These are phyloP conservation scores for Pichia thaimueangensis DNA, from an alignment of 805 yeast species.

Conservation along the genomic window DNA sequence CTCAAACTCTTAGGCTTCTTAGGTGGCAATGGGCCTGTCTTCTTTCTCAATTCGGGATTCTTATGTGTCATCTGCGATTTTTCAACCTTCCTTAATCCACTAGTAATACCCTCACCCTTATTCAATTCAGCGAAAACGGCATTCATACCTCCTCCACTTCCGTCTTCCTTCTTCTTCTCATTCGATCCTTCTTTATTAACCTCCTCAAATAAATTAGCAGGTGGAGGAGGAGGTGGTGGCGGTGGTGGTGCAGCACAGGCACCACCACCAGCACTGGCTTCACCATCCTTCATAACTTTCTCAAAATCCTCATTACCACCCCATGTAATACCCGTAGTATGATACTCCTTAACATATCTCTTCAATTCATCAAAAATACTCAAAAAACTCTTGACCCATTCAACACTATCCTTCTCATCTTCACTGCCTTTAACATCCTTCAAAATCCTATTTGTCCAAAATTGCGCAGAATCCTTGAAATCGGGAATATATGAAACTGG, in stretches of 20 bases:
- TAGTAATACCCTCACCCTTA: conserved; percentile 77
- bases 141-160: conserved; percentile 45
- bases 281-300: conserved; percentile 35
- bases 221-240: conserved; percentile 77
- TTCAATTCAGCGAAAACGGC: conserved; percentile 92
- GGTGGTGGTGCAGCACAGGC: conserved; percentile 34
- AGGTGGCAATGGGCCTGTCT: conserved; percentile 68
- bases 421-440: conserved; percentile 77
- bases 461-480: conserved; percentile 84
- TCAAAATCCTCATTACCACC: conserved; percentile 54
- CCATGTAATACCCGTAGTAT: conserved; percentile 85
- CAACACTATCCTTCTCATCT: conserved; percentile 29
- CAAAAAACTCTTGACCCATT: conserved; percentile 73
- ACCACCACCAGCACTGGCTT: conserved; percentile 17
- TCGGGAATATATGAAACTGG: conserved; percentile 76
- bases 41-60: conserved; percentile 70
- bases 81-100: conserved; percentile 86
- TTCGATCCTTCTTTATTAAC: conserved; percentile 14
- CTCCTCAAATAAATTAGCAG: conserved; percentile 57
- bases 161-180: neutral
- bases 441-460: conserved; percentile 87
- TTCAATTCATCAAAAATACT: conserved; percentile 63
- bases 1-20: conserved; percentile 69
- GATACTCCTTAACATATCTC: conserved; percentile 67
- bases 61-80: conserved; percentile 91